A percentile compares a stretch with the other conserved stretches of the same genome.
These are phyloP conservation scores for Pichia sp. DNA, from an alignment of 1,139 yeast species.

Conservation along the genomic window DNA sequence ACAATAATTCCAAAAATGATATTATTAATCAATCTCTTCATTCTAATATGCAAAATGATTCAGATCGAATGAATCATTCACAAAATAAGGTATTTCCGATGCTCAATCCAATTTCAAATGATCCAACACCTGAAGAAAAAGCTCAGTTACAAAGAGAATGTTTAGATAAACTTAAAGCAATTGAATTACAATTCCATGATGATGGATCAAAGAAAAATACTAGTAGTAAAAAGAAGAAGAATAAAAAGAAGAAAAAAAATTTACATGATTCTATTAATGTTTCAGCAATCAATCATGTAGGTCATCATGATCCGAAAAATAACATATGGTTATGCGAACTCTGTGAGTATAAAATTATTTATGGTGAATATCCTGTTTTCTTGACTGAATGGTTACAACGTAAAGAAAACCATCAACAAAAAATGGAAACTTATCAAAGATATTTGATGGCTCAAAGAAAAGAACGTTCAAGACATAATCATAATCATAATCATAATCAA, in stretches of 20 bases:
- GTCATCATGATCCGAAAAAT: conserved; percentile 1
- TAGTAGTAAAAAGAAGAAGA: conserved; percentile 13
- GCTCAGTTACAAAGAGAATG: conserved; percentile 6
- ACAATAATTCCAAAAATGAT: too few relatives aligned
- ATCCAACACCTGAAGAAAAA: conserved; percentile 10
- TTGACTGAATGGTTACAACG: conserved; percentile 42
- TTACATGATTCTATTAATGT: conserved; percentile 4
- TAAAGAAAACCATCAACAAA: conserved; percentile 29
- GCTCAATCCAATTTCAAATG: background rate
- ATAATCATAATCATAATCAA: background rate
- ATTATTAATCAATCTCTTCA: too few relatives aligned
- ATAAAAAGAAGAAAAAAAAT: conserved; percentile 13
- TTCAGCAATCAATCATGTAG: conserved; percentile 6
- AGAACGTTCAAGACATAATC: conserved; percentile 4
- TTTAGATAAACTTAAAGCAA: conserved; percentile 5
- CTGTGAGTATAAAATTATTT: conserved; percentile 55
- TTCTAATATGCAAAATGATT: too few relatives aligned
- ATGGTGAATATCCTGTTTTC: conserved; percentile 44
- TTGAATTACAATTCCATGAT: conserved; percentile 1
- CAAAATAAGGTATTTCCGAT: too few relatives aligned
- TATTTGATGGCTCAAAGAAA: conserved; percentile 12
- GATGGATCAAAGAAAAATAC: conserved; percentile 1
- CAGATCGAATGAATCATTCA: too few relatives aligned
- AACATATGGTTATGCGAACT: conserved; percentile 39
- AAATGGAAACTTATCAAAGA: conserved; percentile 16